Percentiles rank a stretch among this genome's conserved stretches.
Conservation (phyloP, 805 yeast genomes). For the Cyberlindnera petersonii region DNA sequence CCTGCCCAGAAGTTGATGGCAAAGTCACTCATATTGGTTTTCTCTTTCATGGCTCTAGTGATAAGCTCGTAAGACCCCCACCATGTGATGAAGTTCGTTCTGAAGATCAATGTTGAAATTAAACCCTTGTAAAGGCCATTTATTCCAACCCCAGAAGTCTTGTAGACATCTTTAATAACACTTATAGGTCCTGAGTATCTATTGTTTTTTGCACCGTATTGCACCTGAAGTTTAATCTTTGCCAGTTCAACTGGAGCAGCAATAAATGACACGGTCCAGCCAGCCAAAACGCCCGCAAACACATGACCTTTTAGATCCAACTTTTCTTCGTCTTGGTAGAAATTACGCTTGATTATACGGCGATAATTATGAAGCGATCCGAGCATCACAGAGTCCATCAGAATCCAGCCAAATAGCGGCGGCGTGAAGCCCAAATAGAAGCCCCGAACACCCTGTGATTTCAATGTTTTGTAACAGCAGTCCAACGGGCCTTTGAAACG, state of each 20-base stretch:
- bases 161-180: conserved; percentile 56
- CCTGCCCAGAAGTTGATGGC: conserved; percentile 89
- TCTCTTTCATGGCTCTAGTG: conserved; percentile 60
- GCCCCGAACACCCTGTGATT: conserved; percentile 73
- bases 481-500: conserved; percentile 79
- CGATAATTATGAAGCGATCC: conserved; percentile 82
- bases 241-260: conserved; percentile 93
- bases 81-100: conserved; percentile 85
- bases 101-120: conserved; percentile 79
- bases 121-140: conserved; percentile 78
- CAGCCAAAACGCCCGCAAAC: conserved; percentile 73
- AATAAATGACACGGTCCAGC: conserved; percentile 90
- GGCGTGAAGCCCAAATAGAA: conserved; percentile 91
- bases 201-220: conserved; percentile 71
- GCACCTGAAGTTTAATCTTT: conserved; percentile 86
- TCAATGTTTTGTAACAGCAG: conserved; percentile 67
- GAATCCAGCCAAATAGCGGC: conserved; percentile 88
- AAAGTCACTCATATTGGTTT: conserved; percentile 64
- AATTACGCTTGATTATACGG: conserved; percentile 56
- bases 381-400: conserved; percentile 89
- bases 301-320: conserved; percentile 74
- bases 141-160: conserved; percentile 50
- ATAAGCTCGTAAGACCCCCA: conserved; percentile 90
- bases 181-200: conserved; percentile 77
- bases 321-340: conserved; percentile 55